A percentile compares a stretch with the other conserved stretches of the same genome.
Conservation (phyloP, 2,329 filamentous ascomycete genomes). For the Aureobasidium sp. region DNA sequence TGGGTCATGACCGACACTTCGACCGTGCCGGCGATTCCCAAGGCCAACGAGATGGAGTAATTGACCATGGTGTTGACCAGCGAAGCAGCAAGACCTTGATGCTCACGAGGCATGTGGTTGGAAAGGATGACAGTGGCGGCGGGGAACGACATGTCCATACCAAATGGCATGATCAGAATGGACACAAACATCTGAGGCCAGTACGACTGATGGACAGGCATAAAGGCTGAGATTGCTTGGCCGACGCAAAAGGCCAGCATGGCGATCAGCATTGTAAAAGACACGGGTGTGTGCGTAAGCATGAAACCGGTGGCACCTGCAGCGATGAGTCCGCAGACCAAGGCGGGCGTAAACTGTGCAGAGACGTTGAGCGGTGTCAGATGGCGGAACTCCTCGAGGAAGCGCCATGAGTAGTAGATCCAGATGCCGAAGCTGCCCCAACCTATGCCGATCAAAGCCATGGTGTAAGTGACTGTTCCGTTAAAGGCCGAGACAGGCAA, state of each 20-base stretch:
- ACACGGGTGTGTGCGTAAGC: conserved; percentile 30
- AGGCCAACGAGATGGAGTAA: conserved; percentile 21
- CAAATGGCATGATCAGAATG: conserved; percentile 29
- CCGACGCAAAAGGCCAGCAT: conserved; percentile 30
- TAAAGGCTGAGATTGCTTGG: conserved; percentile 24
- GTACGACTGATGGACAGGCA: conserved; percentile 29
- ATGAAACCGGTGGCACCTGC: conserved; percentile 30
- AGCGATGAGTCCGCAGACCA: conserved; percentile 29
- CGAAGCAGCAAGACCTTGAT: conserved; percentile 24
- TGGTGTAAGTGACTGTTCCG: conserved; percentile 24
- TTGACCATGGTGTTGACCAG: conserved; percentile 23
- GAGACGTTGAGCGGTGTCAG: conserved; percentile 27
- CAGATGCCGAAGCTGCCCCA: conserved; percentile 59
- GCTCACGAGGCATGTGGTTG: conserved; percentile 22
- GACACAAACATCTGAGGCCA: conserved; percentile 31
- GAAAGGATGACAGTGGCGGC: conserved; percentile 23
- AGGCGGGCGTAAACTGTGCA: conserved; percentile 27
- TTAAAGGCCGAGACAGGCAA: conserved; percentile 25
- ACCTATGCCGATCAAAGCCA: conserved; percentile 55
- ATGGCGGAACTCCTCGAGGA: conserved; percentile 27
- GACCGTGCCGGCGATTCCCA: conserved; percentile 21
- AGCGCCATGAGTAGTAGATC: conserved; percentile 31
- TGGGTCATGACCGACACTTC: conserved; percentile 16
- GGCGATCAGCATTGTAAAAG: conserved; percentile 31
- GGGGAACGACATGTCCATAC: conserved; percentile 28